Percentiles rank a stretch among this genome's conserved stretches.
Evolutionary conservation across 805 yeast species (phyloP).

Genomic region (Saturnispora bothae): DNA sequence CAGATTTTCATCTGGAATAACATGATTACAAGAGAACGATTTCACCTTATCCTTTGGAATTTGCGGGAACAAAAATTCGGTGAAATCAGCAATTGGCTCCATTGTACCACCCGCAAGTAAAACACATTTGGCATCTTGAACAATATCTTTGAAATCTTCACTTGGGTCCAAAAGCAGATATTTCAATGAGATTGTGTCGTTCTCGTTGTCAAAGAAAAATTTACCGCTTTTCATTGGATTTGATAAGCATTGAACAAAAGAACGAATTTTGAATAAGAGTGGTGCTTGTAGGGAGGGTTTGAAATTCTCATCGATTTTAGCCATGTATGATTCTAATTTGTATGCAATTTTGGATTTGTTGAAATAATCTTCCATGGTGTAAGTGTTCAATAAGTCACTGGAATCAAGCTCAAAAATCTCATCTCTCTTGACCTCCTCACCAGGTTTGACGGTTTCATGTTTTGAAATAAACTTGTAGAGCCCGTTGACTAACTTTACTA

Average conservation of each 20-base stretch:
- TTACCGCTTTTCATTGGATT: slow-evolving; percentile 77
- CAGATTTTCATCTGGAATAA: slow-evolving; percentile 63
- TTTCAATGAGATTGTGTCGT: slow-evolving; percentile 31
- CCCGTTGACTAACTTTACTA: slow-evolving; percentile 44
- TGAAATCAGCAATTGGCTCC: slow-evolving; percentile 77
- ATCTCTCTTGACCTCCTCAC: slow-evolving; percentile 39
- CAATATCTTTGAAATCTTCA: slow-evolving; percentile 52
- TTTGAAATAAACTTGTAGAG: slow-evolving; percentile 33
- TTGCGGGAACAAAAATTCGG: slow-evolving; percentile 55
- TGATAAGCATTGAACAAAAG: slow-evolving; percentile 52
- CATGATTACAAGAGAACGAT: slow-evolving; percentile 69
- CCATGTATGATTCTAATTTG: slow-evolving; percentile 67
- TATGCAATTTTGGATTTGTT: slow-evolving; percentile 66
- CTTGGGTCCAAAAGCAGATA: slow-evolving; percentile 78
- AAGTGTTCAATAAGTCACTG: slow-evolving; percentile 63
- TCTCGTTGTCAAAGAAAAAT: slow-evolving; percentile 46
- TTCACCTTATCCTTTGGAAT: slow-evolving; percentile 31
- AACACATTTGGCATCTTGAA: slow-evolving; percentile 56
- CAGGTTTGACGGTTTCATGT: slow-evolving; percentile 32
- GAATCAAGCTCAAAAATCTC: slow-evolving; percentile 50
- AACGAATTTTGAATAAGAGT: slow-evolving; percentile 51
- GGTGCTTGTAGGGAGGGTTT: slow-evolving; percentile 30
- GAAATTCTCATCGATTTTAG: slow-evolving; percentile 15
- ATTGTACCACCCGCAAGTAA: slow-evolving; percentile 90
- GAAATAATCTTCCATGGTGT: slow-evolving; percentile 55